Evolutionary conservation across 352 stramenopile species (phyloP).

Genomic region (Globisporangium cystogenes): DNA sequence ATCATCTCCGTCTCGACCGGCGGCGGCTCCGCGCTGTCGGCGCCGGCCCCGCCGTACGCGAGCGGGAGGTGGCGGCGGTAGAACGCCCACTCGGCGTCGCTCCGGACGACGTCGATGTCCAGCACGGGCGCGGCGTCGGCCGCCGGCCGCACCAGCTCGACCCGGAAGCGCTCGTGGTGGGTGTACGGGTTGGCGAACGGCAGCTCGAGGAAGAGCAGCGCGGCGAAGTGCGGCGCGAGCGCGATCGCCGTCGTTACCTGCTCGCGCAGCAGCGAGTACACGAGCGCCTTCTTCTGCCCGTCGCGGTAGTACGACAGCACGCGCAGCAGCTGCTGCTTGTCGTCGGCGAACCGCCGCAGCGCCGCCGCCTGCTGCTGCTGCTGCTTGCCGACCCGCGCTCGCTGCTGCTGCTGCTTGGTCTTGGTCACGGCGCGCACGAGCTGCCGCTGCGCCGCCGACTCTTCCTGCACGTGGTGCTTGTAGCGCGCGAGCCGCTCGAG

Average conservation of each 20-base stretch:
- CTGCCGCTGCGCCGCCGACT: constrained; percentile 46
- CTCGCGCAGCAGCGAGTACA: constrained; percentile 86
- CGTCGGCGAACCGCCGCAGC: constrained; percentile 44
- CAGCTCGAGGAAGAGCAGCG: constrained; percentile 87
- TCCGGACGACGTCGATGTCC: constrained; percentile 78
- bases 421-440: constrained; percentile 47
- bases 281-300: constrained; percentile 91
- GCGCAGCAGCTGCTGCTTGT: constrained; percentile 84
- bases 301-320: constrained; percentile 92
- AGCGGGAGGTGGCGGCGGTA: constrained; percentile 64
- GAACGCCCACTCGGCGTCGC: constrained; percentile 76
- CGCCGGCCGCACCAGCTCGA: constrained; percentile 64
- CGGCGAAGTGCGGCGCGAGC: constrained; percentile 76
- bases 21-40: not conserved
- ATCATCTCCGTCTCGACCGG: constrained; percentile 92
- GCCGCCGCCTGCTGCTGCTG: constrained; percentile 12
- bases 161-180: constrained; percentile 87
- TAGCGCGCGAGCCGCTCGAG: constrained; percentile 69
- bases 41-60: constrained; percentile 24
- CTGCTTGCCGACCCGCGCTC: constrained; percentile 1
- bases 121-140: constrained; percentile 30
- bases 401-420: constrained; percentile 9
- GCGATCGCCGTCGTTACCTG: constrained; percentile 84
- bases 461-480: constrained; percentile 44
- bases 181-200: constrained; percentile 89